Evolutionary conservation across 179 eudicot genomes (phyloP).

Genomic region (Vitellaria paradoxa): DNA sequence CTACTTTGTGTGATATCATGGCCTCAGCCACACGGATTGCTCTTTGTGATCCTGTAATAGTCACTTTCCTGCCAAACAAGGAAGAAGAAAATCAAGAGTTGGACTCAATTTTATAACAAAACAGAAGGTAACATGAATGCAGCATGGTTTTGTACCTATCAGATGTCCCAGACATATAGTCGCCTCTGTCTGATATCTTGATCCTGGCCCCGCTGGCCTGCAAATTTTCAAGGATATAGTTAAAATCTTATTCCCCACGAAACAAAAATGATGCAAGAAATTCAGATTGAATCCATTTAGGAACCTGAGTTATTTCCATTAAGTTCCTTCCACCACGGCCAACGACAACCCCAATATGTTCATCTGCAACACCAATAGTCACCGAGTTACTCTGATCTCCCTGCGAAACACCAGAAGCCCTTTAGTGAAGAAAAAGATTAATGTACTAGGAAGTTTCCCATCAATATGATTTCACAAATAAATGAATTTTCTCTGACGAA

Average conservation of each 20-base stretch:
- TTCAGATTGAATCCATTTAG: background rate
- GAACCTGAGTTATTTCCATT: constrained; percentile 81
- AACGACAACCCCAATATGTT: constrained; percentile 86
- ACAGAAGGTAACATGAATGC: background rate
- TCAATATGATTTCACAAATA: background rate
- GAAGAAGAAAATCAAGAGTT: background rate
- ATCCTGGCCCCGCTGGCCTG: constrained; percentile 94
- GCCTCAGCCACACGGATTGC: constrained; percentile 70
- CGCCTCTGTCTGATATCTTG: constrained; percentile 92
- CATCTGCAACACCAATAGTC: constrained; percentile 94
- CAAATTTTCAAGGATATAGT: constrained; percentile 11
- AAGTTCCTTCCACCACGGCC: constrained; percentile 95
- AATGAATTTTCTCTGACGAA: background rate
- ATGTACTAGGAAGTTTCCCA: background rate
- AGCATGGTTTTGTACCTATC: constrained; percentile 58
- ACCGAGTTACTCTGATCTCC: constrained; percentile 63
- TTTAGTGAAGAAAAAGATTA: background rate
- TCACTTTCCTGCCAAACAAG: constrained; percentile 70
- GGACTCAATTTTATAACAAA: background rate
- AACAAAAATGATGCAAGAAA: background rate
- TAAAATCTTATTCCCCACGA: background rate
- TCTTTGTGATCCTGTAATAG: constrained; percentile 78
- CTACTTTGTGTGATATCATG: constrained; percentile 72
- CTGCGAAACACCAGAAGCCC: constrained; percentile 33
- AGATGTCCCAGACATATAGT: constrained; percentile 93